phyloP scores from a whole-genome alignment of 805 yeast species.

The Pichia gijzeniarum region DNA sequence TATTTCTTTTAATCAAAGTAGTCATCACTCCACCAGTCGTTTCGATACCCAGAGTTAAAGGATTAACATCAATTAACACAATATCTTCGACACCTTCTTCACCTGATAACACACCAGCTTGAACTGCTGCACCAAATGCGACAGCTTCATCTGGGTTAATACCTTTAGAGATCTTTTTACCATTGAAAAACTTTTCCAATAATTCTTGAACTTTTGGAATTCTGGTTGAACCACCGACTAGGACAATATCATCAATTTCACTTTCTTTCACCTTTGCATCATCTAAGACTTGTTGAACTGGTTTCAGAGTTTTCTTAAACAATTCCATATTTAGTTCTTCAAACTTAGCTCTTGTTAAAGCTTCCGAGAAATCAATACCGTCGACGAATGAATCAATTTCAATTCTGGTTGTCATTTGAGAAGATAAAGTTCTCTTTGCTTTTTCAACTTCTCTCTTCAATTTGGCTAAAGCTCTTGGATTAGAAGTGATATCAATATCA shows the following conservation, averaged over 20 bases:
- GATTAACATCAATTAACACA: conserved; percentile 87
- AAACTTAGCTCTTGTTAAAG: conserved; percentile 94
- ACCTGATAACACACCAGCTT: conserved; percentile 96
- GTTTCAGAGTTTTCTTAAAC: conserved; percentile 91
- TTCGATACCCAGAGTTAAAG: conserved; percentile 92
- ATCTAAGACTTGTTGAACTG: conserved; percentile 91
- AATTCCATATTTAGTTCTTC: conserved; percentile 92
- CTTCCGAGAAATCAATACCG: conserved; percentile 92
- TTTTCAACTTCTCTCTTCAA: conserved; percentile 97
- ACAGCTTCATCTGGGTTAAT: conserved; percentile 99
- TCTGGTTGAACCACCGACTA: conserved; percentile 99
- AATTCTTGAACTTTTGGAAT: conserved; percentile 97
- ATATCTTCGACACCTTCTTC: conserved; percentile 90
- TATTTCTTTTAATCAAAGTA: conserved; percentile 87
- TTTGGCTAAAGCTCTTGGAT: conserved; percentile 84
- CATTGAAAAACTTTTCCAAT: conserved; percentile 82
- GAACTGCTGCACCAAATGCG: conserved; percentile 99
- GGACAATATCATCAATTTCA: conserved; percentile 89
- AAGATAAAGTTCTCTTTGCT: conserved; percentile 93
- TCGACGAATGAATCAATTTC: conserved; percentile 94
- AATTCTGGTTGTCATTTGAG: conserved; percentile 91
- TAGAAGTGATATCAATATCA: conserved; percentile 71
- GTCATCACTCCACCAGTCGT: conserved; percentile 98
- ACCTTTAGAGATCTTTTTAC: conserved; percentile 95
- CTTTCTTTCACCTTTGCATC: conserved; percentile 85